Evolutionary conservation across 441 rosid genomes (phyloP).

Genomic region (Corymbia calophylla): DNA sequence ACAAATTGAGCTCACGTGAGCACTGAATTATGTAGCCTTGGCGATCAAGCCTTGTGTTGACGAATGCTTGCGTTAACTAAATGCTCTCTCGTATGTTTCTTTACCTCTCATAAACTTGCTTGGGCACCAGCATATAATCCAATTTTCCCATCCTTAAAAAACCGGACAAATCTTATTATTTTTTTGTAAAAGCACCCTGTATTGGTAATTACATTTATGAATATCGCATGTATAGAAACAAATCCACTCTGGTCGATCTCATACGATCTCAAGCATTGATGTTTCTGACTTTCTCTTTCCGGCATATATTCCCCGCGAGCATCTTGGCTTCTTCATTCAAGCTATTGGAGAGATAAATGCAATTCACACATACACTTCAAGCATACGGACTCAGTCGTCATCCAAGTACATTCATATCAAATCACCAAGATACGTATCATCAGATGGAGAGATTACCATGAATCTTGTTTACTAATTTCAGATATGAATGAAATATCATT

Average conservation of each 20-base stretch:
- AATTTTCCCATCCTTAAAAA: background rate
- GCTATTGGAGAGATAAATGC: background rate
- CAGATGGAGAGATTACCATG: background rate
- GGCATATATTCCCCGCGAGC: background rate
- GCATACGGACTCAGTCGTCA: background rate
- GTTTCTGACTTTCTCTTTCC: background rate
- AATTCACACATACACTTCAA: background rate
- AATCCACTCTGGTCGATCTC: background rate
- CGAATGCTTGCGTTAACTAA: background rate
- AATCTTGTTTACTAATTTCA: background rate
- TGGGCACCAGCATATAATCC: background rate
- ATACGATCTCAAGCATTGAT: background rate
- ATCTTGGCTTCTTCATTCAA: background rate
- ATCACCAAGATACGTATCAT: background rate
- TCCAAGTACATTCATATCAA: background rate
- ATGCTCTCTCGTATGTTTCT: background rate
- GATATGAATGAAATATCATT: background rate
- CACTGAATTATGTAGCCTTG: background rate
- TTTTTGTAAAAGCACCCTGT: background rate
- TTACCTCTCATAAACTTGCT: background rate
- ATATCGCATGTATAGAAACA: background rate
- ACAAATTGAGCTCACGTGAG: background rate
- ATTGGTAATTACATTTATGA: background rate
- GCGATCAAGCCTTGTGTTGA: background rate
- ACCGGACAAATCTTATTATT: background rate